These are phyloP conservation scores for Umbilicus rupestris DNA, from an alignment of 164 flowering plant species.

Conservation along the genomic window DNA sequence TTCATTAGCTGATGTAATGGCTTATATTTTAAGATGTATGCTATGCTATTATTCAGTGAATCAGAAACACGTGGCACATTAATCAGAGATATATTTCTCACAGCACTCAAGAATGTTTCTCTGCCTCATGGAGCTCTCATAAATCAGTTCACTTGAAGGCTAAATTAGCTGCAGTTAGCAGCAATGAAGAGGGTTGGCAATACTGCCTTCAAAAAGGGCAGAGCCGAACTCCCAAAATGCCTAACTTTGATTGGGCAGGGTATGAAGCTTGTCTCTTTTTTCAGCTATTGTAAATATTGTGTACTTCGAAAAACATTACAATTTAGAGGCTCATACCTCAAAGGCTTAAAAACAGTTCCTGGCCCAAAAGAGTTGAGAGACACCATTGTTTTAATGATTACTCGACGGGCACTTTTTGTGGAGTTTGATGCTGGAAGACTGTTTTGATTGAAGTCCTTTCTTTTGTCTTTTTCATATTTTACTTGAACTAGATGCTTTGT, in stretches of 20 bases:
- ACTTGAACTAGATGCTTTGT: not conserved
- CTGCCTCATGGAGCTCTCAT: slow-evolving; percentile 90
- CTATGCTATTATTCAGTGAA: not conserved
- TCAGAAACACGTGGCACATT: too few relatives aligned
- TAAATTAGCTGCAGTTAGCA: slow-evolving; percentile 29
- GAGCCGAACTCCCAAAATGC: slow-evolving; percentile 60
- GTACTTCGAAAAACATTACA: not conserved
- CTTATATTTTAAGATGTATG: not conserved
- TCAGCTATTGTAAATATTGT: not conserved
- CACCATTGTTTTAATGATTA: not conserved
- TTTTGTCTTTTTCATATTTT: not conserved
- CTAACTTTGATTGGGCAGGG: slow-evolving; percentile 97
- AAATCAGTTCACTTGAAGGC: slow-evolving; percentile 75
- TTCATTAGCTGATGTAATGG: not conserved
- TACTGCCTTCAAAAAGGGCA: slow-evolving; percentile 88
- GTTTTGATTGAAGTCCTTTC: not conserved
- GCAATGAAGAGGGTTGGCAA: slow-evolving; percentile 58
- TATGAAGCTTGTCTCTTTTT: slow-evolving; percentile 21
- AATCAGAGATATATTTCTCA: not conserved
- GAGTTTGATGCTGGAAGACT: not conserved
- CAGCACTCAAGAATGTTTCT: slow-evolving; percentile 97
- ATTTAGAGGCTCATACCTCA: not conserved
- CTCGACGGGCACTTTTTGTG: not conserved
- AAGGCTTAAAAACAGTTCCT: not conserved
- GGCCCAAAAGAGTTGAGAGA: not conserved